phyloP scores from a whole-genome alignment of 139 green algal genomes.

The Coccomyxa sp. region DNA sequence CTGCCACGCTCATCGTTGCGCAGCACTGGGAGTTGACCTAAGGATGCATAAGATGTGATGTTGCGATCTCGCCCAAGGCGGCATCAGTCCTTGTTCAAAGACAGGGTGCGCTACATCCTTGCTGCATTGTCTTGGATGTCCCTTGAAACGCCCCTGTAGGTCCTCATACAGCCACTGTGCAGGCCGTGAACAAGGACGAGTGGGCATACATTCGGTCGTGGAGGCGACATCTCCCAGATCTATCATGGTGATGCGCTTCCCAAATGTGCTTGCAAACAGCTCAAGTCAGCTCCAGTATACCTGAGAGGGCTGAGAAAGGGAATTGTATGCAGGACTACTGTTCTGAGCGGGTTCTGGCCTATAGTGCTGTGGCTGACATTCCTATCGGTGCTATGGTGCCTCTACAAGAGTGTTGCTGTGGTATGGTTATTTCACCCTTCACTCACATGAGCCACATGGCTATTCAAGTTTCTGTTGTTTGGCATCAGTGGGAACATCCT shows the following conservation, averaged over 20 bases:
- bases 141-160: no score
- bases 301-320: not conserved
- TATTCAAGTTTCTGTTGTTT: not conserved
- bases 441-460: not conserved
- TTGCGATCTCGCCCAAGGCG: no score
- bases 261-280: not conserved
- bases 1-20: no score
- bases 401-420: conserved; percentile 20
- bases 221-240: not conserved
- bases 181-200: not conserved
- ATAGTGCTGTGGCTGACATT: conserved; percentile 15
- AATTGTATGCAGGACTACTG: not conserved
- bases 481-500: not conserved
- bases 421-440: not conserved
- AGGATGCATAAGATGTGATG: no score
- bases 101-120: no score
- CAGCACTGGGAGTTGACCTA: no score
- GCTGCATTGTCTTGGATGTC: no score
- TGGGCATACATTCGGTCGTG: not conserved
- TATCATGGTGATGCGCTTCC: not conserved
- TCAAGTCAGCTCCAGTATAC: not conserved
- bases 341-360: not conserved
- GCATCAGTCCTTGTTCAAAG: no score
- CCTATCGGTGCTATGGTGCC: conserved; percentile 15
- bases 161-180: no score